phyloP scores from a whole-genome alignment of 1,284 basidiomycete genomes.

The Meira miltonrushii region DNA sequence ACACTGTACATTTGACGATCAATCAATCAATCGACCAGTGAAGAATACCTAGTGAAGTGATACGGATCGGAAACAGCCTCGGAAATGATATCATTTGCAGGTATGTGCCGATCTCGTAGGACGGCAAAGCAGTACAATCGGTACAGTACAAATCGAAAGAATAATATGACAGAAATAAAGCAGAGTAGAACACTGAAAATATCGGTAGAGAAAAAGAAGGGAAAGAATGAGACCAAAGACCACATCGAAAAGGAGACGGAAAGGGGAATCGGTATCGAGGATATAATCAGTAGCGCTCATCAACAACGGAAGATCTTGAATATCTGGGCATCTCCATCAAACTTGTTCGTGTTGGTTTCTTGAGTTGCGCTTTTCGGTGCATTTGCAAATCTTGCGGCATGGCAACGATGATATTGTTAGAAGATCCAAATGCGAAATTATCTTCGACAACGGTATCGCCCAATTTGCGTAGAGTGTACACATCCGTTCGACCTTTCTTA shows the following conservation, averaged over 20 bases:
- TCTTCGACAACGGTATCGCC: slow-evolving; percentile 45
- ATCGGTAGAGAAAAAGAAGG: slow-evolving; percentile 2
- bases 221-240: slow-evolving; percentile 3
- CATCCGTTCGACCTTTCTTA: slow-evolving; percentile 81
- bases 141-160: not conserved
- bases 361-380: slow-evolving; percentile 85
- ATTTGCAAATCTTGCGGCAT: slow-evolving; percentile 88
- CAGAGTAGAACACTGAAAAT: slow-evolving; percentile 1
- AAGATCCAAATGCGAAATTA: slow-evolving; percentile 61
- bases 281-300: slow-evolving; percentile 11
- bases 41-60: no score
- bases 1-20: not conserved
- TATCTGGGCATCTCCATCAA: slow-evolving; percentile 14
- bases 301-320: slow-evolving; percentile 26
- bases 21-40: no score
- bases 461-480: slow-evolving; percentile 85
- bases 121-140: no score
- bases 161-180: not conserved
- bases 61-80: no score
- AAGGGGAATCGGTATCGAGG: not conserved
- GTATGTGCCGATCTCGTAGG: no score
- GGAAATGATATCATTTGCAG: no score
- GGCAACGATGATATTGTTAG: slow-evolving; percentile 90
- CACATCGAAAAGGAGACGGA: not conserved
- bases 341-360: slow-evolving; percentile 76